Conservation (phyloP, 2,329 filamentous ascomycete genomes). For the Alternaria metachromatica region DNA sequence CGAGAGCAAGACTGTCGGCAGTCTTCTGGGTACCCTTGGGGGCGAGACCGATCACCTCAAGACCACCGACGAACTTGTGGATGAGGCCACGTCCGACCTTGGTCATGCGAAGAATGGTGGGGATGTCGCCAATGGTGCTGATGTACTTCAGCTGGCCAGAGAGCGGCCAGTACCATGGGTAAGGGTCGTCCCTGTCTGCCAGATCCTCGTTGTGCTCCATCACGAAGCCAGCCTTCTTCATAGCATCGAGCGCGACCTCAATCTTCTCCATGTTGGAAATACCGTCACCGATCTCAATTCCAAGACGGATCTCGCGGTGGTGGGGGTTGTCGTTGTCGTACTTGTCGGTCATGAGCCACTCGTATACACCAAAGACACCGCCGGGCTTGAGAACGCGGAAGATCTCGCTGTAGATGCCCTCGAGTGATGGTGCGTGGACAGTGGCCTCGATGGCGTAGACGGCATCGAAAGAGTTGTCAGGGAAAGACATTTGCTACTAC, state of each 20-base stretch:
- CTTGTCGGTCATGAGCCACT: constrained; percentile 97
- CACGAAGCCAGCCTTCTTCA: constrained; percentile 87
- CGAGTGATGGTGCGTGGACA: constrained; percentile 87
- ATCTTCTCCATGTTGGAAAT: constrained; percentile 97
- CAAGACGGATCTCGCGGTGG: constrained; percentile 89
- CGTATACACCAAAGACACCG: constrained; percentile 94
- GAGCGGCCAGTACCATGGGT: constrained; percentile 94
- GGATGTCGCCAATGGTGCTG: constrained; percentile 77
- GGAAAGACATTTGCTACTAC: constrained; percentile 86
- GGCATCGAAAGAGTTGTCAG: constrained; percentile 88
- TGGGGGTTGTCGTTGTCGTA: constrained; percentile 89
- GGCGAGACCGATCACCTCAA: constrained; percentile 78
- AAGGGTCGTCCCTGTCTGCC: constrained; percentile 73
- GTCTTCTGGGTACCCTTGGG: constrained; percentile 91
- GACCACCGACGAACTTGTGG: constrained; percentile 76
- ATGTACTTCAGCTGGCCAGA: constrained; percentile 85
- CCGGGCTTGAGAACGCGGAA: constrained; percentile 95
- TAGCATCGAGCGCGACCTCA: constrained; percentile 79
- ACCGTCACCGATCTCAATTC: constrained; percentile 93
- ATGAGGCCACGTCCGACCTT: constrained; percentile 77
- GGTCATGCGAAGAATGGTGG: constrained; percentile 89
- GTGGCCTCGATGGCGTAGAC: constrained; percentile 98
- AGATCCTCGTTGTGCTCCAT: constrained; percentile 86
- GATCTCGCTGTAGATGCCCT: constrained; percentile 93
- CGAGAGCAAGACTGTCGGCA: constrained; percentile 83